phyloP scores from a whole-genome alignment of 2,329 filamentous ascomycete species.

The Hansfordia pulvinata region DNA sequence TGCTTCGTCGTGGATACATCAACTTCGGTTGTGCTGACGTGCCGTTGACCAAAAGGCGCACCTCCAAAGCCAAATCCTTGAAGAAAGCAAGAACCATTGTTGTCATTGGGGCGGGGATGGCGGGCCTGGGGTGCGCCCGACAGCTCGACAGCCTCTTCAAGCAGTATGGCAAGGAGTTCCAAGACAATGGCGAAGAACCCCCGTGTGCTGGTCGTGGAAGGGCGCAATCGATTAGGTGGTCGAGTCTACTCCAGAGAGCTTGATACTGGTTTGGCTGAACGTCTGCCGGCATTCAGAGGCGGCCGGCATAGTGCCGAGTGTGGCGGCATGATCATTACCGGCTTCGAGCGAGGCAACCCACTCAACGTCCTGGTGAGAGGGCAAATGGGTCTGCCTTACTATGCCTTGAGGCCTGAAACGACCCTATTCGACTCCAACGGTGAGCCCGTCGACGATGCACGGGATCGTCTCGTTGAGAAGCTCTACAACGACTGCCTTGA shows the following conservation, averaged over 20 bases:
- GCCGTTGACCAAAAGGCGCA: constrained; percentile 28
- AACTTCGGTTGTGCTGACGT: constrained; percentile 87
- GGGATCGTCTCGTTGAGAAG: constrained; percentile 76
- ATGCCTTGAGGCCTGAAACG: constrained; percentile 64
- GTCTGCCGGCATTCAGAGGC: constrained; percentile 37
- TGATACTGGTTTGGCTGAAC: constrained; percentile 40
- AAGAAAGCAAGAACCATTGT: constrained; percentile 59
- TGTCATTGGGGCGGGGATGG: constrained; percentile 87
- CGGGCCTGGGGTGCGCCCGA: constrained; percentile 80
- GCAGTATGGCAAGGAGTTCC: constrained; percentile 61
- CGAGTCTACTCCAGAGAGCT: constrained; percentile 77
- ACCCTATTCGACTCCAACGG: constrained; percentile 83
- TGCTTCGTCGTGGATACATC: constrained; percentile 82
- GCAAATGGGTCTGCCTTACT: constrained; percentile 78
- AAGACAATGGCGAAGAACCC: constrained; percentile 48
- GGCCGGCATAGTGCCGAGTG: constrained; percentile 77
- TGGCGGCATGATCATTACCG: constrained; percentile 96
- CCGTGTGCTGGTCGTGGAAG: constrained; percentile 76
- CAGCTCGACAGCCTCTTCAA: constrained; percentile 78
- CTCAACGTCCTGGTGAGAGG: constrained; percentile 82
- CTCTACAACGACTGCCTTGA: constrained; percentile 93
- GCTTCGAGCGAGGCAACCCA: constrained; percentile 90
- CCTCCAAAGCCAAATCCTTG: constrained; percentile 25
- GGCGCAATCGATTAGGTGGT: constrained; percentile 74
- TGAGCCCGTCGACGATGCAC: constrained; percentile 59